Base-by-base conservation (phyloP, 805 yeast genomes). In the Ogataea dorogensis region DNA sequence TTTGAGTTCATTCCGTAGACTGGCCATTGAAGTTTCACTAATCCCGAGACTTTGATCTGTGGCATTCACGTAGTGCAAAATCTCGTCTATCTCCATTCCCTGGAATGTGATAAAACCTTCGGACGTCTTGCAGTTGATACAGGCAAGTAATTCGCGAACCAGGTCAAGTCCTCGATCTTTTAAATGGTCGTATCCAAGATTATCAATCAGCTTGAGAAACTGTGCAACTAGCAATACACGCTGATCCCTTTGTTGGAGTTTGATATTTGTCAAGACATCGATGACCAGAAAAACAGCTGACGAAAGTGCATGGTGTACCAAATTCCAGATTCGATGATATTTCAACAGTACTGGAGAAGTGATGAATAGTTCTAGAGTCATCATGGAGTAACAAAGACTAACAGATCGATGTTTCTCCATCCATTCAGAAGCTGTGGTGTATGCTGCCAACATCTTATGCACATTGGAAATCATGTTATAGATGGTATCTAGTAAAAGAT, bases 211-310 rank as follows among this genome's bases (percentile, higher is more conserved):
- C 17, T 34, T 20, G 23, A 34, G 12, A 24, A 30, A 34, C 13
- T 34, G 24, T 8, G 17, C 23, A 16, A 34, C 38, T 5, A 34
- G 28, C 7, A 27, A 14, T 5, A 34, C 18, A 8, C 38, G 23
- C 23, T 34, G 27, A 17, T 34, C 38, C 23, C 22, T 28, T 17
- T 15, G 19, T 13, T 34, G 38, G 4, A 34, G 32, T 13, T 24
- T 14, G 15, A 34, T 28, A 23, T 34, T 34, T 17, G 27, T 34
- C 13, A 34, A 31, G 11, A 34, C 32, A 23, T 34, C 38, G 5
- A 22, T 14, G 2, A 28, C 18, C 19, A 34, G 17, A 17, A 34
- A 34, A 3, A 28, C 32, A 11, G 32, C 7, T 4, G 38, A 27
- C 7, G 31, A 21, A 15, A 34, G 28, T 19, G 21, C 32, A 21